Evolutionary conservation across 2,329 filamentous ascomycete genomes (phyloP).

Genomic region (Paracamarosporium sp.): DNA sequence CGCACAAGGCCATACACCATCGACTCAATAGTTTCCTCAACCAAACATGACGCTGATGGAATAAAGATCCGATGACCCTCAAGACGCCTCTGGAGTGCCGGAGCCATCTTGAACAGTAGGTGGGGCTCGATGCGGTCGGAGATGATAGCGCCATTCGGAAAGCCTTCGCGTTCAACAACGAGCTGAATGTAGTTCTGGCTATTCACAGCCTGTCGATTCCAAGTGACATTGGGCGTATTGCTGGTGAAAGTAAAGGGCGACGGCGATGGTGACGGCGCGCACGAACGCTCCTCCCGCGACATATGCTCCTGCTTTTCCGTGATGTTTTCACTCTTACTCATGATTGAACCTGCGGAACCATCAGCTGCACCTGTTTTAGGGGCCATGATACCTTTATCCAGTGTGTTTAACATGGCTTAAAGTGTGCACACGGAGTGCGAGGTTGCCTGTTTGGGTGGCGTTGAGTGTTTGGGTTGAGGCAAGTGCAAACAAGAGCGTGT

Average conservation of each 20-base stretch:
- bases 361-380: background rate
- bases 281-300: background rate
- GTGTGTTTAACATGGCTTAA: background rate
- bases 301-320: background rate
- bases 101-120: conserved; percentile 3
- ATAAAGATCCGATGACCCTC: conserved; percentile 2
- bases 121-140: conserved; percentile 6
- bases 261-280: background rate
- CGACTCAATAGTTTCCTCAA: conserved; percentile 6
- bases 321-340: background rate
- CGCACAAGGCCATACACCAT: conserved; percentile 4
- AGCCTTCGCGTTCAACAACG: conserved; percentile 4
- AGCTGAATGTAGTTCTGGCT: conserved; percentile 6
- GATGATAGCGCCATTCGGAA: conserved; percentile 11
- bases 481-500: background rate
- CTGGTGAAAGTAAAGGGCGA: conserved; percentile 7
- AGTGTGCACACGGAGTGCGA: background rate
- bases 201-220: background rate
- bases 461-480: background rate
- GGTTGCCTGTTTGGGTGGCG: background rate
- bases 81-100: conserved; percentile 3
- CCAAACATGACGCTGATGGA: background rate
- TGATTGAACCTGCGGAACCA: too few relatives aligned
- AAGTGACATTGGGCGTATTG: background rate
- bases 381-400: background rate